Percentiles rank a stretch among this genome's conserved stretches.
Conservation (phyloP, 2,329 filamentous ascomycete genomes). For the Talaromyces islandicus region DNA sequence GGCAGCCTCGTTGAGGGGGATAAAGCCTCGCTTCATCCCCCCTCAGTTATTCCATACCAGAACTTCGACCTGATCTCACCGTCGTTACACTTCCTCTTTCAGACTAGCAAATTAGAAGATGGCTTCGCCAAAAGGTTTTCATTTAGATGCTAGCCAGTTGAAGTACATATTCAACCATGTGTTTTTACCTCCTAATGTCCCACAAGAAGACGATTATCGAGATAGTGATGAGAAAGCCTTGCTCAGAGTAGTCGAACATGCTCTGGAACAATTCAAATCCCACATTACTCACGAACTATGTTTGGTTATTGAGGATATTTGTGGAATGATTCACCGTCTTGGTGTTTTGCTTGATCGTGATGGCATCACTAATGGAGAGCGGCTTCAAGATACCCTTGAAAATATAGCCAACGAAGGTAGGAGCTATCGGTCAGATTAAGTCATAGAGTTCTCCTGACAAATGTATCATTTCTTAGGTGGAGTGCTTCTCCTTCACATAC, state of each 20-base stretch:
- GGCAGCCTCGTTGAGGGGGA: no score
- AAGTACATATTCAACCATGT: neutral
- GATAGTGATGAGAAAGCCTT: neutral
- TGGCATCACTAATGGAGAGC: neutral
- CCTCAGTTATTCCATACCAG: neutral
- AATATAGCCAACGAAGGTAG: neutral
- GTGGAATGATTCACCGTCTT: neutral
- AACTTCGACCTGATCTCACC: neutral
- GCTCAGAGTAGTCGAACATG: neutral
- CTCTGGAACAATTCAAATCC: neutral
- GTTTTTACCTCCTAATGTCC: slow-evolving; percentile 3
- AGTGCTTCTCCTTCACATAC: slow-evolving; percentile 35
- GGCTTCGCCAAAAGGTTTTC: neutral
- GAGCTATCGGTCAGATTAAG: neutral
- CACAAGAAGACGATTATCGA: neutral
- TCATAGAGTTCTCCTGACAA: neutral
- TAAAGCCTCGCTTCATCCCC: neutral
- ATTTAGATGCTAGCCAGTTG: neutral
- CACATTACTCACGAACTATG: neutral
- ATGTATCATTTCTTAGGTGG: slow-evolving; percentile 7
- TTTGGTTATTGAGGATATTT: neutral
- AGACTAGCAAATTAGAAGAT: neutral
- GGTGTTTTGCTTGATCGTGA: neutral
- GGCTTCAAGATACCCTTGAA: neutral
- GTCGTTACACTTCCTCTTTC: neutral